These are phyloP conservation scores for Lyophyllum decastes DNA, from an alignment of 768 basidiomycete genomes.

Conservation along the genomic window DNA sequence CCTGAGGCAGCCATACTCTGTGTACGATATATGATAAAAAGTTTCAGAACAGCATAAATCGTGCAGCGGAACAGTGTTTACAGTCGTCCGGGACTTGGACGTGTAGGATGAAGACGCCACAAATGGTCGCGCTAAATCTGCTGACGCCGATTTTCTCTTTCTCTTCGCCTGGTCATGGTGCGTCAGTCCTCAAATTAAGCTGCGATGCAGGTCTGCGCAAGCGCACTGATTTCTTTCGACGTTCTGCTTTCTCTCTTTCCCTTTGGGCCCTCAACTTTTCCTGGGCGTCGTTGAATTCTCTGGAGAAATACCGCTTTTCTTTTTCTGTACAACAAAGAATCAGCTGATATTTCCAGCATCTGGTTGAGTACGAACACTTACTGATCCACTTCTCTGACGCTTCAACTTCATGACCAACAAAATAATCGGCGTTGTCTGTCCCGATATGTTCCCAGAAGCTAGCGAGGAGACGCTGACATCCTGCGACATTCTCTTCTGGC, in stretches of 20 bases:
- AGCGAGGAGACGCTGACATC: conserved; percentile 49
- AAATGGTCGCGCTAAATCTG: background rate
- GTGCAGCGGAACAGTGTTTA: no score
- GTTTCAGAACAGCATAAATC: no score
- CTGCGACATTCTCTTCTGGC: conserved; percentile 56
- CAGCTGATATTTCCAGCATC: background rate
- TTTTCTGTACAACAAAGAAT: conserved; percentile 26
- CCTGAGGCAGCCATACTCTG: no score
- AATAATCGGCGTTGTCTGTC: conserved; percentile 47
- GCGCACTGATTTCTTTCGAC: no score
- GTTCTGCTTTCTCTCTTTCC: conserved; percentile 17
- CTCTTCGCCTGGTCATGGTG: background rate
- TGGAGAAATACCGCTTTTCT: conserved; percentile 39
- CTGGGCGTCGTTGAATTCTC: conserved; percentile 27
- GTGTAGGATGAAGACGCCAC: background rate
- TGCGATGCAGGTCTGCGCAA: no score
- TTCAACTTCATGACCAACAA: conserved; percentile 39
- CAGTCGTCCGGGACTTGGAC: no score
- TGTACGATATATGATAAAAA: no score
- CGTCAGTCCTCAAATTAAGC: no score
- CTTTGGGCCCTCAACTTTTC: conserved; percentile 18
- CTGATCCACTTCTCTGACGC: conserved; percentile 42
- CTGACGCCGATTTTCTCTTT: conserved; percentile 4
- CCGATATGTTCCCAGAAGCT: conserved; percentile 70
- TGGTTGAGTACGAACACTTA: conserved; percentile 26